Percentiles rank a stretch among this genome's conserved stretches.
phyloP scores from a whole-genome alignment of 2,329 filamentous ascomycete species.

The Cadophora sp. region DNA sequence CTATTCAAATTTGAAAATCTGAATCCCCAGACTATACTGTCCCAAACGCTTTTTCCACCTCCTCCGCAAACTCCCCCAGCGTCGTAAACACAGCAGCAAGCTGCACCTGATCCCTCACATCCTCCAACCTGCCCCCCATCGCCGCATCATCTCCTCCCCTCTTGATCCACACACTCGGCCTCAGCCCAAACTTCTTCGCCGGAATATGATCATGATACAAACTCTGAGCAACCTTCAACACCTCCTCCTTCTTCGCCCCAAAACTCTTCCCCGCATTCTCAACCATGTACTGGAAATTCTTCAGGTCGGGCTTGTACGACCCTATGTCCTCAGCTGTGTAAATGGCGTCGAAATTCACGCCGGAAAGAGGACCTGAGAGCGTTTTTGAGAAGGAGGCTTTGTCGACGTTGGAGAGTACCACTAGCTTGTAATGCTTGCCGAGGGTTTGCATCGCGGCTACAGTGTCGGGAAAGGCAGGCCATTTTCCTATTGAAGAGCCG shows the following conservation, averaged over 20 bases:
- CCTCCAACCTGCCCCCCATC: slow-evolving; percentile 27
- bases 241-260: slow-evolving; percentile 58
- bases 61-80: slow-evolving; percentile 28
- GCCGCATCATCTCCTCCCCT: slow-evolving; percentile 42
- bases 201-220: slow-evolving; percentile 74
- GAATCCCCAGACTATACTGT: neutral
- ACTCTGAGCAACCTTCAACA: slow-evolving; percentile 73
- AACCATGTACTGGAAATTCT: slow-evolving; percentile 72
- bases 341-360: slow-evolving; percentile 62
- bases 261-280: slow-evolving; percentile 59
- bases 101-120: slow-evolving; percentile 21
- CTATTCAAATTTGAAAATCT: neutral
- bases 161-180: slow-evolving; percentile 65
- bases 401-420: slow-evolving; percentile 65
- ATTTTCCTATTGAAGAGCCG: slow-evolving; percentile 50
- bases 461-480: slow-evolving; percentile 58
- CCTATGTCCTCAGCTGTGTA: slow-evolving; percentile 76
- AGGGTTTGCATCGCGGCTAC: slow-evolving; percentile 53
- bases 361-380: slow-evolving; percentile 54
- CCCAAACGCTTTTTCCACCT: slow-evolving; percentile 27
- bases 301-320: slow-evolving; percentile 70
- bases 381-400: slow-evolving; percentile 54
- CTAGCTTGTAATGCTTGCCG: slow-evolving; percentile 54
- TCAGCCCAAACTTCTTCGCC: slow-evolving; percentile 63
- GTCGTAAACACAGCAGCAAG: slow-evolving; percentile 26